Evolutionary conservation across 2,329 filamentous ascomycete genomes (phyloP).

Genomic region (Ophiocordyceps camponoti-saundersi): DNA sequence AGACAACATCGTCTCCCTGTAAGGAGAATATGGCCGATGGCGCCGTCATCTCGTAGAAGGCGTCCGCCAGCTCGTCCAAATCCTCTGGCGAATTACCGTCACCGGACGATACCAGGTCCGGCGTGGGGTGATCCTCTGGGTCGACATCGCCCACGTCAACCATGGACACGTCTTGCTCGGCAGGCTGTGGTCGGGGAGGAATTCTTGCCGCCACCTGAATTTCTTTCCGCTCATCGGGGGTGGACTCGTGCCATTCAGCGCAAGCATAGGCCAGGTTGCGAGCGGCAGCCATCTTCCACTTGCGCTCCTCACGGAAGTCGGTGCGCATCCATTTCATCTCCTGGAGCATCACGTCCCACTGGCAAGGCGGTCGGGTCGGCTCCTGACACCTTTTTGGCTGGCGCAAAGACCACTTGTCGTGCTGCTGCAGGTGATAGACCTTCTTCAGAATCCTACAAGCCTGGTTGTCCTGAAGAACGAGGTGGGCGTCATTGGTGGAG

Average conservation of each 20-base stretch:
- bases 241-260: slow-evolving; percentile 60
- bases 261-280: slow-evolving; percentile 69
- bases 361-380: slow-evolving; percentile 56
- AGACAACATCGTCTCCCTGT: slow-evolving; percentile 67
- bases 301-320: slow-evolving; percentile 84
- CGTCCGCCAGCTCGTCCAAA: slow-evolving; percentile 19
- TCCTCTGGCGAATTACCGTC: slow-evolving; percentile 40
- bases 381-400: slow-evolving; percentile 77
- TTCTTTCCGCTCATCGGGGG: slow-evolving; percentile 40
- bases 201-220: slow-evolving; percentile 50
- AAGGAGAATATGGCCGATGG: slow-evolving; percentile 72
- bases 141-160: slow-evolving; percentile 16
- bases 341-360: slow-evolving; percentile 73
- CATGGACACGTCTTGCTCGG: slow-evolving; percentile 13
- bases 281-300: slow-evolving; percentile 77
- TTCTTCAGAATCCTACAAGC: slow-evolving; percentile 72
- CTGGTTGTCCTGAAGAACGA: slow-evolving; percentile 72
- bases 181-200: slow-evolving; percentile 20
- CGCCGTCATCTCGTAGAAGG: slow-evolving; percentile 33
- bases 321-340: slow-evolving; percentile 98
- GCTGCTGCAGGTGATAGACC: slow-evolving; percentile 80
- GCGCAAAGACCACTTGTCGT: slow-evolving; percentile 81
- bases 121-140: slow-evolving; percentile 36
- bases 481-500: slow-evolving; percentile 67
- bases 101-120: slow-evolving; percentile 48